Conservation (phyloP, 371 early-diverging fungal genomes). For the Circinella minor region DNA sequence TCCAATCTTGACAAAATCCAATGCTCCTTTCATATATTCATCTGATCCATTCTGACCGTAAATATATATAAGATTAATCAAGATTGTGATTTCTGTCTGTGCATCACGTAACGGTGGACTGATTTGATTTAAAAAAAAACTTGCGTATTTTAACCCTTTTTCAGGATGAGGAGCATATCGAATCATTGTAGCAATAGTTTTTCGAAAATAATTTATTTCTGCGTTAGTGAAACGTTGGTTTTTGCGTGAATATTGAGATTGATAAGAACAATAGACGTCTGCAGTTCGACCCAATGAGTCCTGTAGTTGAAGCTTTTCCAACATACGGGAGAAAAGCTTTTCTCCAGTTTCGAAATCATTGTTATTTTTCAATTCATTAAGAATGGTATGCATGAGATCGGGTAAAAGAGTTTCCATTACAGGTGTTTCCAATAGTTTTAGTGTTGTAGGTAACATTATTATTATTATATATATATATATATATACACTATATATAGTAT, state of each 20-base stretch:
- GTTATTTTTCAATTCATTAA: background rate
- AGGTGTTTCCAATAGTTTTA: background rate
- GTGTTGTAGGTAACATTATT: background rate
- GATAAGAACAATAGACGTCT: background rate
- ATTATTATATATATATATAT: too few relatives aligned
- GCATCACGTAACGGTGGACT: constrained; percentile 14
- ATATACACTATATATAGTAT: background rate
- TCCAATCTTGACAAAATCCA: constrained; percentile 16
- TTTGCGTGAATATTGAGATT: background rate
- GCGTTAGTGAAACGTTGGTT: background rate
- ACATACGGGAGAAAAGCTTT: background rate
- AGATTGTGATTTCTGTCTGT: constrained; percentile 2
- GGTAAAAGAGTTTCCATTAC: background rate
- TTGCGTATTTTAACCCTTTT: constrained; percentile 13
- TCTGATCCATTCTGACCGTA: background rate
- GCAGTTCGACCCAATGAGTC: background rate
- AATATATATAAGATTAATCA: constrained; percentile 28
- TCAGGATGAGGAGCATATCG: constrained; percentile 24
- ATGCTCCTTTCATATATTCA: background rate
- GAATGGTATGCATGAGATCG: background rate
- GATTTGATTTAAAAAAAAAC: constrained; percentile 5
- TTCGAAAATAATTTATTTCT: constrained; percentile 7
- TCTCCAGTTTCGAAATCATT: background rate
- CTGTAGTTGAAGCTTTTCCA: background rate
- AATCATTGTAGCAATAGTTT: constrained; percentile 13